These are phyloP conservation scores for Penicillium pulvis DNA, from an alignment of 495 filamentous ascomycete genomes.

Conservation along the genomic window DNA sequence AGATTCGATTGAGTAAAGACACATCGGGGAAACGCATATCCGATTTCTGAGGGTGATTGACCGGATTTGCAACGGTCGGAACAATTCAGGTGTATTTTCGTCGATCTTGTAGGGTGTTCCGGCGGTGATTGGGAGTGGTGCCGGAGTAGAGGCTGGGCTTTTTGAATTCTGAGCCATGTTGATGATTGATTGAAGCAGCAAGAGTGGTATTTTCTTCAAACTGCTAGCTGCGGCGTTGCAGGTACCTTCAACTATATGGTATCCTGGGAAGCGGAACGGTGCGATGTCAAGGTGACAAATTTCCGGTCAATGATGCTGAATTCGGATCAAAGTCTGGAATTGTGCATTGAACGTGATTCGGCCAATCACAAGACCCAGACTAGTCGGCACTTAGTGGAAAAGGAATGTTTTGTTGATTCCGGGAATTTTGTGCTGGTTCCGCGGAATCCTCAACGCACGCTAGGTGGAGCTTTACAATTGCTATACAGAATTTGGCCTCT, in stretches of 20 bases:
- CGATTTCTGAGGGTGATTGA: constrained; percentile 5
- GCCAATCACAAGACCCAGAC: too few relatives aligned
- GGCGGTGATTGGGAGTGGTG: neutral
- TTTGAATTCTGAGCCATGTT: neutral
- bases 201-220: neutral
- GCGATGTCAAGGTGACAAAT: too few relatives aligned
- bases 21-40: constrained; percentile 29
- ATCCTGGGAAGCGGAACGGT: too few relatives aligned
- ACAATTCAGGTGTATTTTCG: neutral
- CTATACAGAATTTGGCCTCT: too few relatives aligned
- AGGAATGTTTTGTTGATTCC: neutral
- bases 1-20: constrained; percentile 53
- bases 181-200: neutral
- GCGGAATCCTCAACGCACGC: constrained; percentile 1
- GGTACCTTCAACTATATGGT: too few relatives aligned
- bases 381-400: too few relatives aligned
- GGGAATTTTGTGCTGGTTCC: neutral
- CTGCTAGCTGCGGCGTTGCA: neutral
- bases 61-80: constrained; percentile 4
- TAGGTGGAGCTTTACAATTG: too few relatives aligned
- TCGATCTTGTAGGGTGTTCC: constrained; percentile 18
- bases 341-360: too few relatives aligned
- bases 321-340: too few relatives aligned
- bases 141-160: neutral
- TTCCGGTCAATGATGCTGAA: too few relatives aligned